Evolutionary conservation across 192 early-diverging fungal genomes (phyloP), one percentile per base, ranked within the genome.

Genomic region (Powellomyces hirtus): DNA sequence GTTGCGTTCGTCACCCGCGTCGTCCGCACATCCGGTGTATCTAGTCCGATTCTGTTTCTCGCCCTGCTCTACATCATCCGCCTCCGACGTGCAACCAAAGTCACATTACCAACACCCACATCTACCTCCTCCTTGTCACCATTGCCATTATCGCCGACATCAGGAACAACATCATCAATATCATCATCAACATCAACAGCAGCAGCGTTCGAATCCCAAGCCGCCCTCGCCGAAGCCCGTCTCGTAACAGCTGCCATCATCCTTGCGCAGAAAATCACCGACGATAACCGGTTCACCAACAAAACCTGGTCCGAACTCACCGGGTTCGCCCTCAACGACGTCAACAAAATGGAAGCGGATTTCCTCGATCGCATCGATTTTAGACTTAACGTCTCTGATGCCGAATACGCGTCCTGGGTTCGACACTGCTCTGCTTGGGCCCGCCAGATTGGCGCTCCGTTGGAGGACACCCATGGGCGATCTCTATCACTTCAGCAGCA

Each of bases 271-370:
- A 74, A 74, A 59, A 22, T 64, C 66, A 61, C 37, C 16, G 65
- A 68, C 20, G 72, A 74, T 44, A 69, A 74, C 30, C 58, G 66
- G 18, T 69, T 63, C 50, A 55, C 65, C 6, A 74, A 74, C 46
- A 68, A 60, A 42, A 69, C 72, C 14, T 74, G 72, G 72, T 35
- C 59, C n/a, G 40, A 50, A 24, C 38, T 74, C 20, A 62, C 59
- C 33, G 45, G 49, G 18, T 57, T 74, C 36, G 10, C 53, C 20
- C 38, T 74, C 4, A 16, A 20, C 44, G 66, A 68, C 10, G 36
- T 75, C n/a, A 70, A 69, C 55, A 10, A 22, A 0, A 75, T 75
- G 73, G 73, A 75, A 36, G 33, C 58, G 26, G 69, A 71, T 27
- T 59, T 73, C 20, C 61, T 71, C 8, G 49, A 33, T 1, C 16